Evolutionary conservation across 768 basidiomycete genomes (phyloP), one percentile per base, ranked within the genome.

Genomic region (Tylopilus sp.): DNA sequence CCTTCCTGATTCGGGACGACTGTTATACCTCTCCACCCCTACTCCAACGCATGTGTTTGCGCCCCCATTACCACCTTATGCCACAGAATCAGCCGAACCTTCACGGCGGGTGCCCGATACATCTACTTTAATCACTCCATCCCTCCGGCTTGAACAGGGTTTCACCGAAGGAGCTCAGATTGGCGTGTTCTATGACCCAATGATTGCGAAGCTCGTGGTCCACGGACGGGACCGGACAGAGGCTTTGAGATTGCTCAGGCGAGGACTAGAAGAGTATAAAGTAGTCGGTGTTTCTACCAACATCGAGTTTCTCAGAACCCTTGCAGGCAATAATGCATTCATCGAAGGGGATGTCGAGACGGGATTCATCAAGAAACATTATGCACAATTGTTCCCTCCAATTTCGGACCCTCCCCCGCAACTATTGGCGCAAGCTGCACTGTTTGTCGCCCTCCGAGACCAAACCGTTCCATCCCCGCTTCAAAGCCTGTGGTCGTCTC

Each of bases 251-350:
- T 78, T 91, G 64, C 76, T 97, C 55, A 74, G 89, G 3, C 84
- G 83, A 51, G 92, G 91, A 5, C 70, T 97, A 36, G 90, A 87
- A 48, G 86, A 94, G 57, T 98, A 96, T 66, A 83, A 86, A 62
- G 89, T 97, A 45, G 92, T 93, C 1, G 94, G 94, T 17, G 86
- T 95, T 13, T 83, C 89, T 12, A 96, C 94, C 6, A 98, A 98
- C 63, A 78, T 98, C 26, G 90, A 94, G 64, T 98, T 97, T 67
- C 72, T 98, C 55, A 76, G 86, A 45, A 78, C 76, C 0, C 77
- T 98, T 45, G 88, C 92, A 0, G 86, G 84, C 1, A 87, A 96
- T 64, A 60, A 77, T 36, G 80, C 87, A 2, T 98, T 98, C 65
- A 78, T 89, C 16, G 72, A 78, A 29, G 89, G 78, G 22, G 85